Evolutionary conservation across 108 stramenopile genomes (phyloP), one percentile per base, ranked within the genome.

Genomic region (Nannochloropsis gaditana): DNA sequence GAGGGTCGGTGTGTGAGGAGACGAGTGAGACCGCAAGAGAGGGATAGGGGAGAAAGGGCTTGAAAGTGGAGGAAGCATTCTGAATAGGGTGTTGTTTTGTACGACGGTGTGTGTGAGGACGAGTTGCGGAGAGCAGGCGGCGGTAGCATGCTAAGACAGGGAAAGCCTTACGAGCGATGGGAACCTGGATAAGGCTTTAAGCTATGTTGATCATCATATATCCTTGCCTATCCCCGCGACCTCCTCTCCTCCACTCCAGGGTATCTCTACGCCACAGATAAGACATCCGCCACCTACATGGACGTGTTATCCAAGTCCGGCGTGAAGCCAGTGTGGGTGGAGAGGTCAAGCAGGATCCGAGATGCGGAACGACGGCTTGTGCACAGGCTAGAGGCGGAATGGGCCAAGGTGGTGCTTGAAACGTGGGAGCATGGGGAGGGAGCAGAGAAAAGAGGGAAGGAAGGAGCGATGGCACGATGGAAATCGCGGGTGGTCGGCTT

Each of bases 321-420:
- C 6, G 59, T 73, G 3, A 73, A 73, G 59, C 59, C 59, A 15
- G 59, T 73, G 59, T 73, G 59, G 59, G n/a, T 73, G 15, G 59
- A 73, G 59, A 3, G 59, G 59, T 73, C 59, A 15, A 15, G 15
- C 59, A 15, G 59, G 59, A 73, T 73, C 15, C 15, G n/a, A n/a
- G 59, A 73, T 2, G 59, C 59, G n/a, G 59, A 73, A 8, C 15
- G n/a, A 73, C 15, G 59, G 59, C 3, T 73, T 15, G 15, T 73
- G 59, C 15, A 73, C 19, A 73, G 59, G n/a, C 2, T 73, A n/a
- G 59, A 73, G 59, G 59, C 19, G n/a, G 59, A 73, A 8, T 73
- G 59, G 59, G 59, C 59, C 59, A 73, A 73, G 59, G 59, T 73
- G 59, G 59, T 73, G 59, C n/a, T 73, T 15, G 59, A 73, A n/a